Base-by-base conservation (phyloP, 257 asterid species). In the Gynochthodes officinalis region DNA sequence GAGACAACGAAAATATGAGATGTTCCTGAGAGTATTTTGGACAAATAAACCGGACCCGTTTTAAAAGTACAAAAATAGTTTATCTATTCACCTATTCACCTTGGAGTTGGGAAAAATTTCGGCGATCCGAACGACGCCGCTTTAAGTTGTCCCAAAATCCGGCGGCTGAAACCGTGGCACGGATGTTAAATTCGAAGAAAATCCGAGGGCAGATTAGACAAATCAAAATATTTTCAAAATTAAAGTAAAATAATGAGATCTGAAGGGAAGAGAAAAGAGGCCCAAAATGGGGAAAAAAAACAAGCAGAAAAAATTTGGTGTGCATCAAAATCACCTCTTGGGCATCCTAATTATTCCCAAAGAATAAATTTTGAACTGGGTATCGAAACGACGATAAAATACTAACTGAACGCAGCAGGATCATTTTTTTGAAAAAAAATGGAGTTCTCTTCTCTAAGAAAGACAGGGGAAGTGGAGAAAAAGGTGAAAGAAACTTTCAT, bases 251-350 rank as follows among this genome's bases (percentile, higher is more conserved):
- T 18, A 33, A 62, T 0, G 15, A 35, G 67, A 62, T 48, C 68
- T 43, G 49, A 9, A 42, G 7, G 25, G 25, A 19, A 62, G 35
- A 4, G 35, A 27, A 35, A 50, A 69, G 30, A 19, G 11, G 15
- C 50, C 50, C 12, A 63, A 39, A 18, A 21, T 15, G 3, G 8
- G 4, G 46, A 32, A 37, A 49, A 63, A 42, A 15, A 46, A 46
- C 1, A 62, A 21, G 21, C 7, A 35, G 28, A 8, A 52, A 52
- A 35, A 37, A 2, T 16, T 39, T 40, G 16, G 42, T n/a, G 58
- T 52, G 19, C 49, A 49, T 42, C 18, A 27, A 67, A 42, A 77
- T 85, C 84, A 81, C 87, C 84, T 82, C 78, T 64, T 27, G 49
- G 69, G 44, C 70, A 71, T 76, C 66, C 67, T 70, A 82, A 72